Evolutionary conservation across 148 eudicot genomes (phyloP).

Genomic region (Persicaria maculosa): DNA sequence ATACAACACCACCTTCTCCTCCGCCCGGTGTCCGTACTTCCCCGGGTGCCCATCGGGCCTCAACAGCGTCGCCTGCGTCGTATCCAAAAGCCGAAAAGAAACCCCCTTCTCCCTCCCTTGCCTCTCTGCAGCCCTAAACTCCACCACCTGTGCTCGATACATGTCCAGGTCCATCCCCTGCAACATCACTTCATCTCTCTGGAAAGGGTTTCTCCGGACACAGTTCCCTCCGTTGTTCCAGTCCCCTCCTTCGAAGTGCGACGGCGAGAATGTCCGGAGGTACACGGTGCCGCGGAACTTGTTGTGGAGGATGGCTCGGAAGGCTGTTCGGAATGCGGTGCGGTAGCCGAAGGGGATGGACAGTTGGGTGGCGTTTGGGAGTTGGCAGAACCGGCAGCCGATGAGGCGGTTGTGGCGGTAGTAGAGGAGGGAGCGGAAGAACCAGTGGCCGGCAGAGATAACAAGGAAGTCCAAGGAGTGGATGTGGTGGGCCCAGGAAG

Average conservation of each 20-base stretch:
- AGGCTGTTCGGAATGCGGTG: slow-evolving; percentile 26
- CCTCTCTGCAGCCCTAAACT: slow-evolving; percentile 32
- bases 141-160: slow-evolving; percentile 51
- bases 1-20: slow-evolving; percentile 47
- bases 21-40: slow-evolving; percentile 46
- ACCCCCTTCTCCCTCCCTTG: slow-evolving; percentile 19
- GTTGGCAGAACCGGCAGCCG: slow-evolving; percentile 67
- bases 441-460: slow-evolving; percentile 73
- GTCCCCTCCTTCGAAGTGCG: slow-evolving; percentile 79
- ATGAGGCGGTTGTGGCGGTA: slow-evolving; percentile 35
- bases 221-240: slow-evolving; percentile 69
- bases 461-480: slow-evolving; percentile 40
- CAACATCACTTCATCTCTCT: slow-evolving; percentile 32
- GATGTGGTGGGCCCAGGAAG: slow-evolving; percentile 44
- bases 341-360: slow-evolving; percentile 48
- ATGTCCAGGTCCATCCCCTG: slow-evolving; percentile 26
- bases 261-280: slow-evolving; percentile 53
- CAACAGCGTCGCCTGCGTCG: slow-evolving; percentile 40
- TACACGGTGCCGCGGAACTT: slow-evolving; percentile 24
- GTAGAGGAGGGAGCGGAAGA: slow-evolving; percentile 51
- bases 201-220: slow-evolving; percentile 41
- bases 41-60: slow-evolving; percentile 92
- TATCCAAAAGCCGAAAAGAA: slow-evolving; percentile 44
- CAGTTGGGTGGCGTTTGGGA: slow-evolving; percentile 44
- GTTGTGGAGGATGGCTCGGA: slow-evolving; percentile 31